Evolutionary conservation across 345 rosid species (phyloP).

Genomic region (Noccaea bulbosa): DNA sequence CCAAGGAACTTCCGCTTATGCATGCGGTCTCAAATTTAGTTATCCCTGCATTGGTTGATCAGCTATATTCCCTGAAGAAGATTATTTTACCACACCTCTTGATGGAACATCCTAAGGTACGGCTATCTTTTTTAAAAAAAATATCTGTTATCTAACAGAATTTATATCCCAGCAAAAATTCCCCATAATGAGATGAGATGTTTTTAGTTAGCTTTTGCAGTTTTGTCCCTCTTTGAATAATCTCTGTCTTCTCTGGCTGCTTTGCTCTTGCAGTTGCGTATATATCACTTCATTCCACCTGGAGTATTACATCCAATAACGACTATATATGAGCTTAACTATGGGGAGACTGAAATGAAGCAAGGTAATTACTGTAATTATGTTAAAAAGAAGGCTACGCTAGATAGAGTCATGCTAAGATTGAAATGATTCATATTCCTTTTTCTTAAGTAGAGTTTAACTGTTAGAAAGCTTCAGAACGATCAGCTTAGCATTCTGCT

Average conservation of each 20-base stretch:
- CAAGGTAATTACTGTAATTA: constrained; percentile 62
- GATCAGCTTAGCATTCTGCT: neutral
- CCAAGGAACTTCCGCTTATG: constrained; percentile 66
- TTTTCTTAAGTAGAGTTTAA: neutral
- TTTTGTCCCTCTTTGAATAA: neutral
- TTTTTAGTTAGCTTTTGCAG: neutral
- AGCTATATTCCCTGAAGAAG: constrained; percentile 68
- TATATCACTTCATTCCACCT: constrained; percentile 75
- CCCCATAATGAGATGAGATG: constrained; percentile 3
- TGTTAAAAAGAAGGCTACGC: neutral
- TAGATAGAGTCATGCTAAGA: neutral
- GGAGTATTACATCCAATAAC: constrained; percentile 81
- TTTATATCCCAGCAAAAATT: neutral
- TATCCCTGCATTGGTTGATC: constrained; percentile 79
- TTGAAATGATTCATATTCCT: neutral
- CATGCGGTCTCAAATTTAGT: constrained; percentile 66
- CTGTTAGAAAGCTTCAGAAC: neutral
- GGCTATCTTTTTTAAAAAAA: neutral
- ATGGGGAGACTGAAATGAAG: constrained; percentile 88
- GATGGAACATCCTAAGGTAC: constrained; percentile 66
- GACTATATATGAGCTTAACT: constrained; percentile 79
- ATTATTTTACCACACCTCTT: constrained; percentile 57
- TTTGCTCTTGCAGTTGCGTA: constrained; percentile 59
- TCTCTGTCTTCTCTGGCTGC: neutral
- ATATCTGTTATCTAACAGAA: neutral